Evolutionary conservation across 768 basidiomycete genomes (phyloP).

Genomic region (Tricholoma bakamatsutake): DNA sequence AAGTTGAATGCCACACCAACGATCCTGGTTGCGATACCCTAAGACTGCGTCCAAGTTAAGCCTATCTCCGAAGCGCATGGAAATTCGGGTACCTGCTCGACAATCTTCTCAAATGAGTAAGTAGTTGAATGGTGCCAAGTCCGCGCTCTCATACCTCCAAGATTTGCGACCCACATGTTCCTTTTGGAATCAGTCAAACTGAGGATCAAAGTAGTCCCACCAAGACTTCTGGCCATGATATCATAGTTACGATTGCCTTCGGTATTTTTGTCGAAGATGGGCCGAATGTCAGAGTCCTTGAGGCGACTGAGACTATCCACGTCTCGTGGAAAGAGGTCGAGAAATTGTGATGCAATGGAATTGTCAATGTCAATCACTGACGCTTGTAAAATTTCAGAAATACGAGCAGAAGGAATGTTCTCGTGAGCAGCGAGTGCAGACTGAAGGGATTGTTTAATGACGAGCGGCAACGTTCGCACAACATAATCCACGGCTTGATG

Average conservation of each 20-base stretch:
- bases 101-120: constrained; percentile 50
- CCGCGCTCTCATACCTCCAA: constrained; percentile 34
- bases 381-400: constrained; percentile 27
- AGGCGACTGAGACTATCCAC: constrained; percentile 9
- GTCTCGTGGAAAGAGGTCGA: constrained; percentile 29
- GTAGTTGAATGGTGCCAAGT: constrained; percentile 20
- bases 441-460: constrained; percentile 23
- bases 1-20: constrained; percentile 34
- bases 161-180: constrained; percentile 55
- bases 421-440: constrained; percentile 7
- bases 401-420: constrained; percentile 5
- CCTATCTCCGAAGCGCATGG: not conserved
- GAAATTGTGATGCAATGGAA: constrained; percentile 29
- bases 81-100: constrained; percentile 27
- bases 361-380: constrained; percentile 35
- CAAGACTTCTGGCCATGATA: constrained; percentile 32
- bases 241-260: not conserved
- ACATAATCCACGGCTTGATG: constrained; percentile 41
- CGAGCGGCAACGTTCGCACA: constrained; percentile 25
- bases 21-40: constrained; percentile 27
- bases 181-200: constrained; percentile 43
- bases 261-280: not conserved
- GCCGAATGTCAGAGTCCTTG: not conserved
- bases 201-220: constrained; percentile 49
- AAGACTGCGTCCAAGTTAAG: constrained; percentile 27